These are phyloP conservation scores for Phlyctochytrium planicorne DNA, from an alignment of 192 early-diverging fungal genomes.

Conservation along the genomic window DNA sequence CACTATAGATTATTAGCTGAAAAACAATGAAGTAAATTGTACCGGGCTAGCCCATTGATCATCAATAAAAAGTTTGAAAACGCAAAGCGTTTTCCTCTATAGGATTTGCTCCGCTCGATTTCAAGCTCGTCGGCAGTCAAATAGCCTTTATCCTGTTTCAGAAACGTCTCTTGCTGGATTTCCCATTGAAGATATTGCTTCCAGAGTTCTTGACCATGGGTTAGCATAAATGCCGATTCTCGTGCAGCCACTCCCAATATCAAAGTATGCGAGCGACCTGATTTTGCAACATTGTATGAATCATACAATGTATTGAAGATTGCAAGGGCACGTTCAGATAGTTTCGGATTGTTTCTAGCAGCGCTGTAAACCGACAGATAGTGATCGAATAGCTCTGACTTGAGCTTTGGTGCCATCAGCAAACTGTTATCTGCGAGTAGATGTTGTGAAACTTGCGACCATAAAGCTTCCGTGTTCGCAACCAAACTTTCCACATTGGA, in stretches of 20 bases:
- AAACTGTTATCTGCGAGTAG: too few species aligned
- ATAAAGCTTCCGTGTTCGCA: too few species aligned
- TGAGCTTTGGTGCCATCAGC: too few species aligned
- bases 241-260: slow-evolving; percentile 13
- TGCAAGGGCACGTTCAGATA: too few species aligned
- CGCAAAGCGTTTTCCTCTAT: slow-evolving; percentile 12
- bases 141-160: slow-evolving; percentile 5
- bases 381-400: slow-evolving; percentile 1
- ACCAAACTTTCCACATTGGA: too few species aligned
- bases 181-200: slow-evolving; percentile 34
- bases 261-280: slow-evolving; percentile 8
- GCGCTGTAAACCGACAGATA: slow-evolving; percentile 10
- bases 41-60: too few species aligned
- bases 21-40: too few species aligned
- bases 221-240: slow-evolving; percentile 14
- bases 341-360: too few species aligned
- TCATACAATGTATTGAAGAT: slow-evolving; percentile 12
- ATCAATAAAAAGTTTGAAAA: slow-evolving; percentile 24
- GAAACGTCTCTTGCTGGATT: slow-evolving; percentile 14
- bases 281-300: not conserved
- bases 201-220: slow-evolving; percentile 25
- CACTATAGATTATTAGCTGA: too few species aligned
- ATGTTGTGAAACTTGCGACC: too few species aligned
- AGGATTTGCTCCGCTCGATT: not conserved
- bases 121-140: not conserved